A percentile compares a stretch with the other conserved stretches of the same genome.
Conservation (phyloP, 2,329 filamentous ascomycete species). For the Bipolaris victoriae region DNA sequence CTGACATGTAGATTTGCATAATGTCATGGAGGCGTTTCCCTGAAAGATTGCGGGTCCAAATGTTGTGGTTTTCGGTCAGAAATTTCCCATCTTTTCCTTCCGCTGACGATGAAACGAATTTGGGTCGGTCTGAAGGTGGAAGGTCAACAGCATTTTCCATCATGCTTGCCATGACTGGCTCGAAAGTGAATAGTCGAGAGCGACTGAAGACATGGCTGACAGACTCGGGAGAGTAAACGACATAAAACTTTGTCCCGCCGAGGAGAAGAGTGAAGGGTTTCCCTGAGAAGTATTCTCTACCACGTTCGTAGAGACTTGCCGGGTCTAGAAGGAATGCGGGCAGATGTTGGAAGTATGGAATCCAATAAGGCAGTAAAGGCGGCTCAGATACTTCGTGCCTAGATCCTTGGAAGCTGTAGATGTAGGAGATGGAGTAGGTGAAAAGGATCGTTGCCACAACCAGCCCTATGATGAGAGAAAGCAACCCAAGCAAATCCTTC, state of each 20-base stretch:
- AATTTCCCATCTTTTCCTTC: neutral
- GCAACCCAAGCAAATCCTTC: neutral
- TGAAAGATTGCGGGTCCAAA: neutral
- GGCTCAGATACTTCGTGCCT: neutral
- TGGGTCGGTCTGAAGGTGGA: neutral
- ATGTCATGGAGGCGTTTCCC: neutral
- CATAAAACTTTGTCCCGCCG: neutral
- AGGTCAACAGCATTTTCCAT: constrained; percentile 2
- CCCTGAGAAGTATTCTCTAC: neutral
- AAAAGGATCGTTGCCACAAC: neutral
- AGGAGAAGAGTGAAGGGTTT: constrained; percentile 1
- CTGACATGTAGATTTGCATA: neutral
- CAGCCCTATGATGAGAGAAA: neutral
- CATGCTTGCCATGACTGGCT: constrained; percentile 3
- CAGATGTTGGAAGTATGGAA: neutral
- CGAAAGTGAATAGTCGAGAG: neutral
- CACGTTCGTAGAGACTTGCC: neutral
- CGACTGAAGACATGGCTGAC: constrained; percentile 1
- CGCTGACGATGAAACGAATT: neutral
- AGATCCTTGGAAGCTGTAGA: neutral
- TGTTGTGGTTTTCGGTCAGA: neutral
- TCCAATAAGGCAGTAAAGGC: neutral
- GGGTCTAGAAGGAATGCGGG: neutral
- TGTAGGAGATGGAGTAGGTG: neutral
- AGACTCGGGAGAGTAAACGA: neutral